phyloP scores from a whole-genome alignment of 768 basidiomycete genomes.

The Amanita rimosa region DNA sequence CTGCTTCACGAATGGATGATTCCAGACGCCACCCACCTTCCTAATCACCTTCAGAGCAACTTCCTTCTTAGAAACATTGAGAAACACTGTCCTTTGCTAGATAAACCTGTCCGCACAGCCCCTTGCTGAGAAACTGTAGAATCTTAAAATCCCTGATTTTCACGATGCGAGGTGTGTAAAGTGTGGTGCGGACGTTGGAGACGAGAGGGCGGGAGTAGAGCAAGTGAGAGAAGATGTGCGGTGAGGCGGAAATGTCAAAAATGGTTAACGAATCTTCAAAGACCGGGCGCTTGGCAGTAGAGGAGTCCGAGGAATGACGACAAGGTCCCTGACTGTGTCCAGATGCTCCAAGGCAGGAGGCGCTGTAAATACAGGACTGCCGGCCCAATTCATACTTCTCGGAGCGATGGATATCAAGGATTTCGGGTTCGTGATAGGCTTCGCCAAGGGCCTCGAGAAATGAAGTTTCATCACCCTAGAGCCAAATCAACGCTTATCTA shows the following conservation, averaged over 20 bases:
- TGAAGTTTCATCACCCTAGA: not conserved
- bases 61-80: slow-evolving; percentile 10
- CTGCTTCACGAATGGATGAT: slow-evolving; percentile 13
- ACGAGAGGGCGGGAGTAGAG: slow-evolving; percentile 1
- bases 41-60: slow-evolving; percentile 21
- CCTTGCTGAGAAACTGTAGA: slow-evolving; percentile 18
- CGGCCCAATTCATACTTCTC: not conserved
- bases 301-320: not conserved
- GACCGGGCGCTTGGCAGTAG: slow-evolving; percentile 1
- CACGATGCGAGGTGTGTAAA: not conserved
- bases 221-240: slow-evolving; percentile 1
- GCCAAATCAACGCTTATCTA: not conserved
- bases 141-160: not conserved
- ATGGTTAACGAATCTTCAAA: slow-evolving; percentile 1
- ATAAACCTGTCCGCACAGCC: slow-evolving; percentile 17
- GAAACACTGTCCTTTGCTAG: slow-evolving; percentile 16
- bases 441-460: slow-evolving; percentile 1
- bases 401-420: slow-evolving; percentile 1
- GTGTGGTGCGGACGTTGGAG: not conserved
- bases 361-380: not conserved
- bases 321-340: not conserved
- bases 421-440: slow-evolving; percentile 2
- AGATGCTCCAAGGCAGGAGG: not conserved
- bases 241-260: not conserved
- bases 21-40: slow-evolving; percentile 11